Evolutionary conservation across 768 basidiomycete species (phyloP).

Genomic region (Lactarius pseudohatsudake): DNA sequence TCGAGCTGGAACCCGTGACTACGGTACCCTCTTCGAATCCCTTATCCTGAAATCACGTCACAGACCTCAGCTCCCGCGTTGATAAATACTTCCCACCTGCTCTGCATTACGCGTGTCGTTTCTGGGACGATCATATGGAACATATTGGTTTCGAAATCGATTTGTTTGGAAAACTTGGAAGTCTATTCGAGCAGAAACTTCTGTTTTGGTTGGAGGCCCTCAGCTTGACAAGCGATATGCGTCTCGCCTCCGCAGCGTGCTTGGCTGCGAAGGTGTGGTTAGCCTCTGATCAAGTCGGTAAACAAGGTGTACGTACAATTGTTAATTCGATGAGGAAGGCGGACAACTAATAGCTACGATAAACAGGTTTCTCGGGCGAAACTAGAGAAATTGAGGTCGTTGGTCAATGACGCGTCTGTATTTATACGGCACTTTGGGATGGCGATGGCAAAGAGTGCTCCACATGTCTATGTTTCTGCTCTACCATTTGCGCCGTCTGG

Average conservation of each 20-base stretch:
- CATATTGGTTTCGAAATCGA: background rate
- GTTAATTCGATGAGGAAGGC: background rate
- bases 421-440: no score
- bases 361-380: no score
- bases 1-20: background rate
- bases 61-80: background rate
- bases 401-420: no score
- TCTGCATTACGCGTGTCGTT: constrained; percentile 9
- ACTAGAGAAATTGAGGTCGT: no score
- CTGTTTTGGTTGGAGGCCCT: background rate
- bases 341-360: no score
- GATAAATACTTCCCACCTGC: background rate
- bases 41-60: background rate
- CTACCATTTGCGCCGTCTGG: no score
- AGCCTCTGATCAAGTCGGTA: background rate
- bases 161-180: background rate
- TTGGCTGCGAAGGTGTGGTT: background rate
- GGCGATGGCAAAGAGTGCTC: no score
- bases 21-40: background rate
- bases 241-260: background rate
- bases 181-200: background rate
- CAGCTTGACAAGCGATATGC: background rate
- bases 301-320: background rate
- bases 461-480: no score
- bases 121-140: constrained; percentile 7